Evolutionary conservation across 805 yeast genomes (phyloP), one percentile per base, ranked within the genome.

Genomic region (Cyberlindnera nakhonratchasimensis): DNA sequence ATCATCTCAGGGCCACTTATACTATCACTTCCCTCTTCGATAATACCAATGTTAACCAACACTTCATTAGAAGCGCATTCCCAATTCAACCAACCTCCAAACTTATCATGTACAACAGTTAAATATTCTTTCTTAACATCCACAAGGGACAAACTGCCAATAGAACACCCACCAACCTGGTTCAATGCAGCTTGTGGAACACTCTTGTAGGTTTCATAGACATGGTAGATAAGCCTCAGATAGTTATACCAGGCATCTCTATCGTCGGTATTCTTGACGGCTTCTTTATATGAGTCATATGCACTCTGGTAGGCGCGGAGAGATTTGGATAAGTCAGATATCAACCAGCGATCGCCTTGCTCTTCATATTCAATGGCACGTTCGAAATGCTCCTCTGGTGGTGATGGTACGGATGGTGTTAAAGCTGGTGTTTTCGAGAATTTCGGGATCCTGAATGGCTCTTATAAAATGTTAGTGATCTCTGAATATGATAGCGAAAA

Each of bases 311-410:
- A 83, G 50, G 82, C 82, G 29, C 90, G 58, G 11, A 83, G 58
- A 0, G 81, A 75, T 50, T 84, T 83, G 10, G 83, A 64, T 6
- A 81, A 57, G 51, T 83, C 90, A 0, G 86, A 77, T 1, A 77
- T 67, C 6, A 77, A 57, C 88, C 89, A 84, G 35, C 90, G 59
- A 54, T 83, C 90, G 0, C 87, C 91, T n/a, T 77, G 72, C 45
- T 83, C 90, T 55, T 83, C 91, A 42, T 77, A 79, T 10, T 65
- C 66, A 1, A 80, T 68, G 1, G 80, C 91, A 38, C 63, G 63
- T 24, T 75, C 79, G n/a, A 80, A 66, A 39, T 54, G 71, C 4
- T 79, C 86, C 24, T 74, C 77, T 0, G 79, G 70, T 5, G 63
- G 58, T n/a, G 23, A 7, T n/a, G 56, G 53, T 4, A 31, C 30